These are phyloP conservation scores for Quercus gilva DNA, from an alignment of 306 rosid genomes.

Conservation along the genomic window DNA sequence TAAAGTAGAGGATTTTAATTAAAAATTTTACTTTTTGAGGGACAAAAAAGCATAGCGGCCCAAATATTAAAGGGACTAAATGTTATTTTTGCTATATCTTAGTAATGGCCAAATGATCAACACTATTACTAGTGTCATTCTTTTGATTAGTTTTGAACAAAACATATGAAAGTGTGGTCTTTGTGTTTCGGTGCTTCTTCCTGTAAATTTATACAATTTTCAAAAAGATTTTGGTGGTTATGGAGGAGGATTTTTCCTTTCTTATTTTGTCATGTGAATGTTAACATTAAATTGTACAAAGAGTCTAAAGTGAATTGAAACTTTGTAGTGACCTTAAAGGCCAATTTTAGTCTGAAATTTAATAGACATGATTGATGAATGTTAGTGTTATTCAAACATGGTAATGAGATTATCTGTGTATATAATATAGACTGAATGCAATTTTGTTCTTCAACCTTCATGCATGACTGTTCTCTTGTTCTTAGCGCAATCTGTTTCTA, in stretches of 20 bases:
- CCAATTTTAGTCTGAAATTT: background rate
- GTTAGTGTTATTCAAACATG: background rate
- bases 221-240: conserved; percentile 1
- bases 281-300: background rate
- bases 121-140: background rate
- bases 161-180: background rate
- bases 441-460: background rate
- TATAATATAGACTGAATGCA: background rate
- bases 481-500: conserved; percentile 24
- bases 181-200: background rate
- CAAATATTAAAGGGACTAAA: too few relatives aligned
- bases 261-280: background rate
- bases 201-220: conserved; percentile 5
- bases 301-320: background rate
- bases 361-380: background rate
- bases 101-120: background rate
- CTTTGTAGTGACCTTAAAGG: background rate
- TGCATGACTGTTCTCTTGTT: conserved; percentile 3
- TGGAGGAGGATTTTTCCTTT: conserved; percentile 21
- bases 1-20: background rate
- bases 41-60: too few relatives aligned
- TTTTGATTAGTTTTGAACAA: background rate
- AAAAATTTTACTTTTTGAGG: too few relatives aligned
- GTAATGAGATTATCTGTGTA: background rate
- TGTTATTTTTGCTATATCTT: too few relatives aligned